Evolutionary conservation across 768 basidiomycete genomes (phyloP).

Genomic region (Fistulinella prunicolor): DNA sequence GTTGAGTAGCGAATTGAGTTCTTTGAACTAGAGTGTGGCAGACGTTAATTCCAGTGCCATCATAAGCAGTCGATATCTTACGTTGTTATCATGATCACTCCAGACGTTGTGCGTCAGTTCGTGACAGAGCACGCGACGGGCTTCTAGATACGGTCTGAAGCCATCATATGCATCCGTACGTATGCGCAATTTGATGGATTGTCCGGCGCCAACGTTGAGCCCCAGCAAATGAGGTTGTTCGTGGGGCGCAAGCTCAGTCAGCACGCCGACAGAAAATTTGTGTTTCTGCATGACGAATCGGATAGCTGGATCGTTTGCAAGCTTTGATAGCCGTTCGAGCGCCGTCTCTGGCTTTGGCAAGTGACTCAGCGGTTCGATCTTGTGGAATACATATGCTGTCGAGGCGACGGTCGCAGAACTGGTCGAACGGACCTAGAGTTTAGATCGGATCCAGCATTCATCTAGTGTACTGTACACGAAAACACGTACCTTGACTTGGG

Average conservation of each 20-base stretch:
- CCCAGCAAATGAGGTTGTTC: constrained; percentile 70
- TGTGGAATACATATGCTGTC: constrained; percentile 59
- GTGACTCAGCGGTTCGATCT: constrained; percentile 57
- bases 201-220: constrained; percentile 60
- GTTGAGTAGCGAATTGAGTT: constrained; percentile 70
- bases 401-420: constrained; percentile 38
- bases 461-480: neutral
- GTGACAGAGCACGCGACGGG: constrained; percentile 70
- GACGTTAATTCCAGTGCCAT: neutral
- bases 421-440: constrained; percentile 56
- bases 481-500: constrained; percentile 51
- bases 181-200: constrained; percentile 64
- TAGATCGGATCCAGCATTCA: neutral
- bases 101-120: constrained; percentile 76
- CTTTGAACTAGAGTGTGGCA: constrained; percentile 58
- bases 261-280: constrained; percentile 60
- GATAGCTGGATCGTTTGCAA: constrained; percentile 71
- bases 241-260: constrained; percentile 78
- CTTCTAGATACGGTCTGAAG: constrained; percentile 61
- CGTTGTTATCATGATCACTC: constrained; percentile 70
- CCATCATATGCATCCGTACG: constrained; percentile 72
- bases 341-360: constrained; percentile 64
- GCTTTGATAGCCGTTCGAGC: constrained; percentile 47
- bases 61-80: constrained; percentile 32
- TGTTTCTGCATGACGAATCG: constrained; percentile 69